Percentiles rank a stretch among this genome's conserved stretches.
Evolutionary conservation across 371 early-diverging fungal genomes (phyloP).

Genomic region (Mortierella sp.): DNA sequence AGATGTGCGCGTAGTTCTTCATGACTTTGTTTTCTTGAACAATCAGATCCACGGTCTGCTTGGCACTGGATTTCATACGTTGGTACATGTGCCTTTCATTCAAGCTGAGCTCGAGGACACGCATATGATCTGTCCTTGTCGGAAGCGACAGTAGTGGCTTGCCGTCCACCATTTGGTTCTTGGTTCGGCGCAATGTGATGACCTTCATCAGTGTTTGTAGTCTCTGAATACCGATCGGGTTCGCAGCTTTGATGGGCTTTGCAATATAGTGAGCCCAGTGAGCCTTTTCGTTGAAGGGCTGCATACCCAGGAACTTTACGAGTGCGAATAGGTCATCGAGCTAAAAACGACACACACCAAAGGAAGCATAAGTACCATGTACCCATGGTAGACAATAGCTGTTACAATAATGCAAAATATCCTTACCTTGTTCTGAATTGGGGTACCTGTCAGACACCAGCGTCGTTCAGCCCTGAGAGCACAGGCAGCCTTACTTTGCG

Average conservation of each 20-base stretch:
- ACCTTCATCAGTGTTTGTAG: constrained; percentile 74
- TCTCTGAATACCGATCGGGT: constrained; percentile 60
- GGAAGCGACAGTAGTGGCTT: constrained; percentile 72
- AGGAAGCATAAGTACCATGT: not conserved
- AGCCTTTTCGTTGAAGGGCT: constrained; percentile 64
- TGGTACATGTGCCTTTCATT: constrained; percentile 69
- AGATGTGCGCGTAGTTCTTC: constrained; percentile 69
- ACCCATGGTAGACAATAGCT: not conserved
- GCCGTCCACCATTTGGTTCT: constrained; percentile 66
- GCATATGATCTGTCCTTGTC: constrained; percentile 54
- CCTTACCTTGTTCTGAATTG: constrained; percentile 75
- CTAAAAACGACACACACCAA: constrained; percentile 23
- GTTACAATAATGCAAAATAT: too few relatives aligned
- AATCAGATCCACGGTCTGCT: constrained; percentile 56
- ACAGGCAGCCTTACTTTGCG: constrained; percentile 65
- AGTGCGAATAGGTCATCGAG: constrained; percentile 76
- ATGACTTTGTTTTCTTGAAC: constrained; percentile 60
- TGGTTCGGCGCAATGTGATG: constrained; percentile 74
- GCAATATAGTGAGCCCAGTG: constrained; percentile 65
- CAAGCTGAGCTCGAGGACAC: constrained; percentile 58
- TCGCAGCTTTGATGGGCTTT: constrained; percentile 61
- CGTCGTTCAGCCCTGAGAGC: constrained; percentile 67
- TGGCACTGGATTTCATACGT: constrained; percentile 53
- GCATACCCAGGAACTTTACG: constrained; percentile 76
- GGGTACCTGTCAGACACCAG: constrained; percentile 86